phyloP scores from a whole-genome alignment of 2,329 filamentous ascomycete genomes.

The Colletotrichum limetticola region DNA sequence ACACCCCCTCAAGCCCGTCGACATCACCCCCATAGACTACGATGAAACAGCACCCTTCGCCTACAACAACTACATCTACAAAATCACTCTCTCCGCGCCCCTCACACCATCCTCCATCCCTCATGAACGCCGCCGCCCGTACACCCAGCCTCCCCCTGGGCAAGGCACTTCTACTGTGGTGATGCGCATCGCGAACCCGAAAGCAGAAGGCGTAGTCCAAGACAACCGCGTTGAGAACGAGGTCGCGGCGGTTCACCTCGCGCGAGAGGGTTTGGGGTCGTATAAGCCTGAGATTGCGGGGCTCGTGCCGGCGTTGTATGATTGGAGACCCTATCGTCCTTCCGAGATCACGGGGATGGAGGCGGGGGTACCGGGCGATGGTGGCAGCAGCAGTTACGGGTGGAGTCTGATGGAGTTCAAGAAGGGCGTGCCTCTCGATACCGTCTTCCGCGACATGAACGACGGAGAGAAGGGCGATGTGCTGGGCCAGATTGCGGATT shows the following conservation, averaged over 20 bases:
- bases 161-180: constrained; percentile 17
- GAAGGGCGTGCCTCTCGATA: constrained; percentile 38
- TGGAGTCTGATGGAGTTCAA: constrained; percentile 42
- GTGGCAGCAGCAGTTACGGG: constrained; percentile 22
- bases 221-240: constrained; percentile 41
- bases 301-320: constrained; percentile 40
- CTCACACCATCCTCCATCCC: constrained; percentile 8
- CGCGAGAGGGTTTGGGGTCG: constrained; percentile 28
- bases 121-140: neutral
- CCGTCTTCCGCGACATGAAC: constrained; percentile 31
- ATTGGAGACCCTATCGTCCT: constrained; percentile 25
- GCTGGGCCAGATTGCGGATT: constrained; percentile 38
- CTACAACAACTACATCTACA: constrained; percentile 38
- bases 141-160: neutral
- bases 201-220: constrained; percentile 3
- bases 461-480: constrained; percentile 25
- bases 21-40: constrained; percentile 5
- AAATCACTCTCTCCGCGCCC: constrained; percentile 22
- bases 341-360: neutral
- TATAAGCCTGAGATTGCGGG: neutral
- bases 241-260: constrained; percentile 38
- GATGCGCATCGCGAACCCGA: constrained; percentile 34
- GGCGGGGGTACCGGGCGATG: too few relatives aligned
- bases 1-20: neutral
- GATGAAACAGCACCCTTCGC: constrained; percentile 2